Conservation (phyloP, 2,329 filamentous ascomycete species). For the Neonectria hederae region DNA sequence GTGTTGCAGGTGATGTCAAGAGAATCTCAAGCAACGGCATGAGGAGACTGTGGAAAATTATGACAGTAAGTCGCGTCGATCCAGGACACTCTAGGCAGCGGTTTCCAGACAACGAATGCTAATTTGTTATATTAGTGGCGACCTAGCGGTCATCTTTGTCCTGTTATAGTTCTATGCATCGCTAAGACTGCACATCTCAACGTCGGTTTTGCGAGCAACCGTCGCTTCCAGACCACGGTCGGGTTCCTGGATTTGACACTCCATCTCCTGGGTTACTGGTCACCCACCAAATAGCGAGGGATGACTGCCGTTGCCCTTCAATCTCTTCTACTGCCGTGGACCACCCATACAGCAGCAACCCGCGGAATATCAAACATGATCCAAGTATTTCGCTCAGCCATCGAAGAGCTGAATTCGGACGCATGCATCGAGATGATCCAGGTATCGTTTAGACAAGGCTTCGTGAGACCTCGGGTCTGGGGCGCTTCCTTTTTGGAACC, state of each 20-base stretch:
- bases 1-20: conserved; percentile 6
- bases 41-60: not conserved
- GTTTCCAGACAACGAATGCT: not conserved
- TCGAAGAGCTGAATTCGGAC: not conserved
- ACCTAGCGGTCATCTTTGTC: not conserved
- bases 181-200: not conserved
- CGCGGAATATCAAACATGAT: not conserved
- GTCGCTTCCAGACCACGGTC: not conserved
- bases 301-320: not conserved
- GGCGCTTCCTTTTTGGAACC: conserved; percentile 10
- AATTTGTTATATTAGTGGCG: not conserved
- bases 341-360: not conserved
- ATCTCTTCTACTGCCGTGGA: not conserved
- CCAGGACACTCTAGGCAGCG: not conserved
- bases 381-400: not conserved
- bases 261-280: not conserved
- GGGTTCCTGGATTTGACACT: not conserved
- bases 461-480: conserved; percentile 18
- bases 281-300: not conserved
- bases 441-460: not conserved
- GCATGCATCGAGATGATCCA: not conserved
- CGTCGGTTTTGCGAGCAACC: not conserved
- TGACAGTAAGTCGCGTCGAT: not conserved
- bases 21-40: not conserved
- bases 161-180: not conserved